Evolutionary conservation across 2,329 filamentous ascomycete species (phyloP), one percentile per base, ranked within the genome.

Genomic region (Plenodomus biglobosus): DNA sequence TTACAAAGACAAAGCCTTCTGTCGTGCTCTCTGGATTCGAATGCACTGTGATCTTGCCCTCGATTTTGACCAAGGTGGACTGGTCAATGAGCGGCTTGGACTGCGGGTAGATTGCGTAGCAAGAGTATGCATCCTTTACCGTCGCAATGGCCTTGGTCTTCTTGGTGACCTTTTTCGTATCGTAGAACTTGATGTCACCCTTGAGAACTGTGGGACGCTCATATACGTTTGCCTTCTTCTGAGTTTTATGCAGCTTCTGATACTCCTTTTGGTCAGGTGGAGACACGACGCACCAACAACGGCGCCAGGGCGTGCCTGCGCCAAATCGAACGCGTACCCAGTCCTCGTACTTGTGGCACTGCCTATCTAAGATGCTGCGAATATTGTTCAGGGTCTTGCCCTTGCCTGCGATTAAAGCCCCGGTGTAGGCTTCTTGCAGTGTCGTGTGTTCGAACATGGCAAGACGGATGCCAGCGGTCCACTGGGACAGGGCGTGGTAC

Each of bases 281-380:
- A 6, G 85, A 84, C 48, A 97, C 88, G 44, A 97, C 92, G 71
- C 92, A 96, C 92, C 92, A 99, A 73, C 92, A 99, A 34, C 92
- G 86, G 66, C 88, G 85, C 94, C 94, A 99, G 0, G 92, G 92
- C 8, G 94, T 95, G 39, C 94, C 94, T 24, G 94, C 92, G 35
- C 94, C 94, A 64, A 99, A 99, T 50, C 94, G 83, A 42, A 99
- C 94, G 54, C 94, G 83, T 16, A 92, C 91, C 94, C 94, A 99
- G 66, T 95, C 91, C 69, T 95, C 91, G 35, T 88, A 84, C 61
- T 85, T 86, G 60, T 89, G 82, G 47, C 81, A 85, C 17, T 87
- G 82, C 40, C 89, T 84, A 60, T 95, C 90, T 81, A 97, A 88
- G 57, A 99, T 92, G 20, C 85, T 75, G 59, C 87, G 87, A 67